These are phyloP conservation scores for Cucumis cinereus DNA, from an alignment of 306 rosid species.

Conservation along the genomic window DNA sequence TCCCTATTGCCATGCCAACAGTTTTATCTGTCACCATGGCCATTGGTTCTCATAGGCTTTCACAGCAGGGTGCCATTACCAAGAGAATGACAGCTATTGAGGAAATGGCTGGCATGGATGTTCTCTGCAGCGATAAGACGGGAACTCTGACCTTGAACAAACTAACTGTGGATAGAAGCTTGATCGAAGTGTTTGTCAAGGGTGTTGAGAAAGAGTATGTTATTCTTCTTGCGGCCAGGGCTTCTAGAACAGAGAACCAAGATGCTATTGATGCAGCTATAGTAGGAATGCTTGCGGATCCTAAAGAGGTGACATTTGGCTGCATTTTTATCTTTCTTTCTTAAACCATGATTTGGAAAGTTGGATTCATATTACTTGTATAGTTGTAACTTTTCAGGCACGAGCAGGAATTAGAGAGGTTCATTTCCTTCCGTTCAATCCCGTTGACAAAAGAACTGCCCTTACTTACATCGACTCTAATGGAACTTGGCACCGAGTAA, in stretches of 20 bases:
- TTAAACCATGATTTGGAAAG: not conserved
- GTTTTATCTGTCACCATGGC: slow-evolving; percentile 99
- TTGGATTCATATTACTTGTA: not conserved
- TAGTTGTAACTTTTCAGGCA: slow-evolving; percentile 42
- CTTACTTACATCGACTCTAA: slow-evolving; percentile 77
- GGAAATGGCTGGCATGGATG: slow-evolving; percentile 99
- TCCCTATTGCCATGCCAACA: slow-evolving; percentile 99
- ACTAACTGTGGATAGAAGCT: slow-evolving; percentile 63
- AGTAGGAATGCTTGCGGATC: slow-evolving; percentile 99
- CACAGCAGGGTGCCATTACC: slow-evolving; percentile 97
- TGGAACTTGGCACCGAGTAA: slow-evolving; percentile 85
- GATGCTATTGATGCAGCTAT: slow-evolving; percentile 98
- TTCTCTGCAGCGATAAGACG: slow-evolving; percentile 96
- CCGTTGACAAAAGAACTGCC: slow-evolving; percentile 97
- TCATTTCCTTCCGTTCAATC: slow-evolving; percentile 94
- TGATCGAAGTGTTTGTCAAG: slow-evolving; percentile 81
- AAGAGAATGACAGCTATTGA: slow-evolving; percentile 98
- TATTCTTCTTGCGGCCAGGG: slow-evolving; percentile 92
- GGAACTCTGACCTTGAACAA: slow-evolving; percentile 89
- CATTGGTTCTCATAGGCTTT: slow-evolving; percentile 96
- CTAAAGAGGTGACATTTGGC: slow-evolving; percentile 64
- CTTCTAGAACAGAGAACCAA: slow-evolving; percentile 96
- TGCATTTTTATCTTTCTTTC: not conserved
- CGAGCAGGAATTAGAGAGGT: slow-evolving; percentile 89
- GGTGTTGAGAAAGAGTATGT: slow-evolving; percentile 86